Evolutionary conservation across 768 basidiomycete species (phyloP), one percentile per base, ranked within the genome.

Genomic region (Lanmaoa rubissima): DNA sequence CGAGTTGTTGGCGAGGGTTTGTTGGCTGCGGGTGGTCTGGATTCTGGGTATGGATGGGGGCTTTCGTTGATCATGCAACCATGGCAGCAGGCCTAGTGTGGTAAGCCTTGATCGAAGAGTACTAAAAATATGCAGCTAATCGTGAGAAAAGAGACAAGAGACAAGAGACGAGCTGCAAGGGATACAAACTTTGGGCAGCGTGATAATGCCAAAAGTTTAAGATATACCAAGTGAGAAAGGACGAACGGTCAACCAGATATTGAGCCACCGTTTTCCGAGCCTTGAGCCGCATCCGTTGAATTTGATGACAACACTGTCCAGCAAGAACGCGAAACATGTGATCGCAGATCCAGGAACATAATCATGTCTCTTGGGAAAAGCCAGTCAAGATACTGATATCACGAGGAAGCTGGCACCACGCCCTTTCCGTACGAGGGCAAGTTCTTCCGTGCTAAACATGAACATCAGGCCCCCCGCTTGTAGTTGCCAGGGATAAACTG

Each of bases 1-100:
- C 75, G 21, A 93, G 92, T 70, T 97, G 94, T 68, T 97, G 94
- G 94, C 80, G 79, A 58, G 91, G 91, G 7, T 99, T 99, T 57
- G 81, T 83, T 7, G 85, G 86, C 1, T 96, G 93, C 70, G 92
- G 92, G 0, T 92, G 88, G 86, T 77, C 89, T 28, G 94, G 94
- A 0, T 89, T 91, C 60, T 87, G 87, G 85, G 74, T 96, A 13
- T 94, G 90, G 90, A 81, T 84, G 72, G 94, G 94, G 11, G 80
- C 90, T 14, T 65, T 85, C 12, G 81, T 73, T 14, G 94, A 97
- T 72, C 94, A 92, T 66, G 65, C 68, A 7, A 54, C 59, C 40
- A 44, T 75, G 58, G 53, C 38, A 16, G 38, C 55, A 14, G 44
- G 62, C 4, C 13, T 63, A 4, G 13, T 49, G n/a, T 55, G 16